Evolutionary conservation across 1,284 basidiomycete species (phyloP).

Genomic region (Termitomyces sp.): DNA sequence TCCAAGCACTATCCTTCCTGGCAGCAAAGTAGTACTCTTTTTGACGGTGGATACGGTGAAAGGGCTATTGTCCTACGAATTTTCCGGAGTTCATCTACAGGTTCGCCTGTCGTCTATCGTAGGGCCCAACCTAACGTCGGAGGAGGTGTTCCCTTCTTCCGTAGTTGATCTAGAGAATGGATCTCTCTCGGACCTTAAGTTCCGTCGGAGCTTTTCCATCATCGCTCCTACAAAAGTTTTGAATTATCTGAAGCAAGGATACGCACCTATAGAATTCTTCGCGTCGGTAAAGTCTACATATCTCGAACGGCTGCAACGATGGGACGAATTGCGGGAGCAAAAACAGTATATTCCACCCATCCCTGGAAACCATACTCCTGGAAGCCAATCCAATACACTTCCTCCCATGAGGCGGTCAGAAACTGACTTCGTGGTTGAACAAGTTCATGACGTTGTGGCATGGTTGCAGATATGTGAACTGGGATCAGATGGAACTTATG

Average conservation of each 20-base stretch:
- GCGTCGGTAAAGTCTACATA: slow-evolving; percentile 78
- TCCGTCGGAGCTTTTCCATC: slow-evolving; percentile 77
- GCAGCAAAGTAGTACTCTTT: slow-evolving; percentile 78
- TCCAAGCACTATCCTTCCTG: slow-evolving; percentile 57
- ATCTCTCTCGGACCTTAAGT: slow-evolving; percentile 72
- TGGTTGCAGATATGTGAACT: slow-evolving; percentile 88
- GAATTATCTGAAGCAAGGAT: slow-evolving; percentile 66
- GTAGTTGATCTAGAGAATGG: slow-evolving; percentile 71
- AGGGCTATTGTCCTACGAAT: slow-evolving; percentile 84
- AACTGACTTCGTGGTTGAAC: slow-evolving; percentile 85
- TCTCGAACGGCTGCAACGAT: slow-evolving; percentile 82
- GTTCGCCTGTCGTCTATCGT: slow-evolving; percentile 78
- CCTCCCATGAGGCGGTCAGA: slow-evolving; percentile 87
- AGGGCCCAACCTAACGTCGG: slow-evolving; percentile 61
- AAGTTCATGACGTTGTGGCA: slow-evolving; percentile 85
- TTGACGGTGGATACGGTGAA: slow-evolving; percentile 82
- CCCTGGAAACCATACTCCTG: slow-evolving; percentile 27
- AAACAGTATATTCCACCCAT: slow-evolving; percentile 37
- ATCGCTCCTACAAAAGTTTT: slow-evolving; percentile 71
- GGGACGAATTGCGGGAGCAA: slow-evolving; percentile 84
- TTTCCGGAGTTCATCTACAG: slow-evolving; percentile 80
- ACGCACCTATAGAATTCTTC: slow-evolving; percentile 86
- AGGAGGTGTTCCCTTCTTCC: slow-evolving; percentile 79
- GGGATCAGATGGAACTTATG: slow-evolving; percentile 78
- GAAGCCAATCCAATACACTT: slow-evolving; percentile 34